Evolutionary conservation across 768 basidiomycete species (phyloP).

Genomic region (Gloeophyllum trabeum): DNA sequence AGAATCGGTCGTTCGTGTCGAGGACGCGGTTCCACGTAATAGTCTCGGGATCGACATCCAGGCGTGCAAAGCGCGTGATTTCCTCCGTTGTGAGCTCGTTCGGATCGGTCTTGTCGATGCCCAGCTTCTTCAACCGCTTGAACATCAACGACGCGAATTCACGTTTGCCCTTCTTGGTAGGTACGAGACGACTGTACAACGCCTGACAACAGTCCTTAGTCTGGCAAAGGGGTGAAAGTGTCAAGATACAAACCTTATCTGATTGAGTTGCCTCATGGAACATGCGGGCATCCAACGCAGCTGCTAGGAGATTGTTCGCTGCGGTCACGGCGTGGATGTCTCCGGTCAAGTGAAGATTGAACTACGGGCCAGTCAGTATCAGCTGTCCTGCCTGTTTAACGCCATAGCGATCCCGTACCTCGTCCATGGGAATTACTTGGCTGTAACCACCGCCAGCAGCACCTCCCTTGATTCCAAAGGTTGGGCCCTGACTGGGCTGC

Average conservation of each 20-base stretch:
- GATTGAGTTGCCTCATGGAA: constrained; percentile 95
- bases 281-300: constrained; percentile 92
- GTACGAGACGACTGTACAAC: constrained; percentile 85
- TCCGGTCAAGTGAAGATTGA: constrained; percentile 92
- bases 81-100: constrained; percentile 90
- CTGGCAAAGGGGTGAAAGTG: not conserved
- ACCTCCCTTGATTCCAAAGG: constrained; percentile 98
- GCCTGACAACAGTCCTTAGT: constrained; percentile 27
- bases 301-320: constrained; percentile 91
- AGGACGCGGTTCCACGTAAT: constrained; percentile 98
- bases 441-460: constrained; percentile 98
- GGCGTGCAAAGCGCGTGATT: constrained; percentile 77
- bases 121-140: constrained; percentile 89
- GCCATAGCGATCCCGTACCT: constrained; percentile 31
- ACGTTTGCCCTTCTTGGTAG: constrained; percentile 86
- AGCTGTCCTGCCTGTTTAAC: not conserved
- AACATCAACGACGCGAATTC: constrained; percentile 95
- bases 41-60: constrained; percentile 83
- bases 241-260: constrained; percentile 53
- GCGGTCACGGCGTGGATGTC: constrained; percentile 98
- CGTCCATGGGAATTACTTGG: constrained; percentile 99
- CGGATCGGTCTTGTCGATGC: constrained; percentile 90
- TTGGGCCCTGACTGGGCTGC: constrained; percentile 97
- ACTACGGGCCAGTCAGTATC: constrained; percentile 34
- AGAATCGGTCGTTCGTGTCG: constrained; percentile 94